Base-by-base conservation (phyloP, 129 eudicot genomes). In the Mikania micrantha region DNA sequence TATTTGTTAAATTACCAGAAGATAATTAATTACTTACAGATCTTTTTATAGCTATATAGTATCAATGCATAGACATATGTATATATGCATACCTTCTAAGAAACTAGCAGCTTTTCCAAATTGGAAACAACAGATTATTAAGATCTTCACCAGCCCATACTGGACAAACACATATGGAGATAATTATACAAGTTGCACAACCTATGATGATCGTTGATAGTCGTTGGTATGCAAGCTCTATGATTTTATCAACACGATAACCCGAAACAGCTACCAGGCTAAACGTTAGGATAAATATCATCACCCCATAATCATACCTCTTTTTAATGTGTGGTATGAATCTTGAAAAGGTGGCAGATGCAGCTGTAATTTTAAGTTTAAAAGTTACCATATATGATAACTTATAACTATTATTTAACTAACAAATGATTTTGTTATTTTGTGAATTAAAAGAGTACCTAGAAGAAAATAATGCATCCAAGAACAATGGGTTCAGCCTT, bases 121-220 rank as follows among this genome's bases (percentile, higher is more conserved):
- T 85, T 85, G 31, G 32, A 27, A 10, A 83, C 76, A 24, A 85
- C 60, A 81, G 83, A 11, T 60, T 74, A 60, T 88, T 90, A 70
- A 91, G 87, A 73, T 91, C 96, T 52, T 81, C 82, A 15, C 97
- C 97, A 13, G 97, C 95, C 96, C 96, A 91, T 5, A 87, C 88
- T 0, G 97, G 97, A 41, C 74, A 85, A 4, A 87, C 70, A 7
- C 70, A 66, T 47, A 83, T 40, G 24, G 84, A 87, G 12, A 91
- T 64, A 27, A 85, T 49, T 12, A 85, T 75, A 48, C 88, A 79
- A 2, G 81, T 69, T 4, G 74, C 69, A 6, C 73, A 90, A 42
- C 97, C 97, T 4, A 87, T 69, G 56, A 84, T 36, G 34, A 91
- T 71, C 2, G 97, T 87, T 4, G 77, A 83, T 22, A 91, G 47